Percentiles rank a stretch among this genome's conserved stretches.
phyloP scores from a whole-genome alignment of 306 rosid species.

The Echinosophora koreensis region DNA sequence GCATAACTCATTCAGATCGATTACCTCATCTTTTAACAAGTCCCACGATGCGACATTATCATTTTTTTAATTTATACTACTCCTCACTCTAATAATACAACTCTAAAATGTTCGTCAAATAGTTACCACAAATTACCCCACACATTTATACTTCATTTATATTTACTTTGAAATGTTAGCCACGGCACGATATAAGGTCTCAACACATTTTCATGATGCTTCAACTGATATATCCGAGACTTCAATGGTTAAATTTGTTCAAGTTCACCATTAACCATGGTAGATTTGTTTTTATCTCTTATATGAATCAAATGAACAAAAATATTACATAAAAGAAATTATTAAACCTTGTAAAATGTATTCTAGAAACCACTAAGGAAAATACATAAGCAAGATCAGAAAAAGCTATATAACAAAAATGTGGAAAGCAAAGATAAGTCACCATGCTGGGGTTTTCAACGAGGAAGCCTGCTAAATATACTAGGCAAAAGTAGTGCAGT shows the following conservation, averaged over 20 bases:
- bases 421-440: constrained; percentile 43
- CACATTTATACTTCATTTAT: no score
- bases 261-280: constrained; percentile 9
- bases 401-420: constrained; percentile 50
- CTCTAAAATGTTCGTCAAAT: no score
- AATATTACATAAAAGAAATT: constrained; percentile 39
- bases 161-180: neutral
- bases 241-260: constrained; percentile 32
- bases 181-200: neutral
- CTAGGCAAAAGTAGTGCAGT: constrained; percentile 41
- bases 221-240: constrained; percentile 9
- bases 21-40: no score
- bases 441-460: constrained; percentile 35
- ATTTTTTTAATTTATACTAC: no score
- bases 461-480: constrained; percentile 32
- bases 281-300: constrained; percentile 51
- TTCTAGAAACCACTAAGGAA: constrained; percentile 50
- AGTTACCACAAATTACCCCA: no score
- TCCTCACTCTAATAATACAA: no score
- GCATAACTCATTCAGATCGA: no score
- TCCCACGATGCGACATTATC: no score
- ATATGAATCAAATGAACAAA: constrained; percentile 44
- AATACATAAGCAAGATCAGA: constrained; percentile 53
- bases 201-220: neutral
- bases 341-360: constrained; percentile 46